Conservation (phyloP, 257 asterid genomes). For the Primulina eburnea region DNA sequence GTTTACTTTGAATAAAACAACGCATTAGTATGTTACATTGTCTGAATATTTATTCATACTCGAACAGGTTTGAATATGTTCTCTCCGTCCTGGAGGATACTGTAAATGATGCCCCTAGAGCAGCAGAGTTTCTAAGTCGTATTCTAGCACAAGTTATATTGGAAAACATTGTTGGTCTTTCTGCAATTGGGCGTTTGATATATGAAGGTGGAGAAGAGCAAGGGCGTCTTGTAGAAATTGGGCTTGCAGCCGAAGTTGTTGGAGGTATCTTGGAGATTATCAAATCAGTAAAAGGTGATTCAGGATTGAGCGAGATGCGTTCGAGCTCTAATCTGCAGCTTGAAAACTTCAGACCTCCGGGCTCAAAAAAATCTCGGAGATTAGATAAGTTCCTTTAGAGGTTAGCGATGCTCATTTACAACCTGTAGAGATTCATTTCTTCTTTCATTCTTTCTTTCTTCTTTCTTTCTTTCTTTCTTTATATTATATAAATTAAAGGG, state of each 20-base stretch:
- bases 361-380: slow-evolving; percentile 30
- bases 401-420: slow-evolving; percentile 26
- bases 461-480: slow-evolving; percentile 14
- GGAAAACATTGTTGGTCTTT: slow-evolving; percentile 44
- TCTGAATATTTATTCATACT: slow-evolving; percentile 17
- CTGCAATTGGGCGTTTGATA: slow-evolving; percentile 45
- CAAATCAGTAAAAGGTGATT: slow-evolving; percentile 56
- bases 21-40: slow-evolving; percentile 2
- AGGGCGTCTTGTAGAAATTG: slow-evolving; percentile 49
- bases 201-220: slow-evolving; percentile 55
- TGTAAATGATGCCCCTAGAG: slow-evolving; percentile 69
- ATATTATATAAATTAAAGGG: slow-evolving; percentile 23
- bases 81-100: slow-evolving; percentile 59
- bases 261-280: slow-evolving; percentile 45
- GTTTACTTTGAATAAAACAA: neutral
- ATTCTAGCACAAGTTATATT: slow-evolving; percentile 42
- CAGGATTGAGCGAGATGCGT: slow-evolving; percentile 46
- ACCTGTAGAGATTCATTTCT: slow-evolving; percentile 26
- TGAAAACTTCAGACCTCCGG: slow-evolving; percentile 48
- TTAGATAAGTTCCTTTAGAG: slow-evolving; percentile 44
- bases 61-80: slow-evolving; percentile 57
- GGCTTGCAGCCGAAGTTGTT: slow-evolving; percentile 61
- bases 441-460: too few species aligned
- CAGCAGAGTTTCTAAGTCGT: slow-evolving; percentile 56
- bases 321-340: slow-evolving; percentile 42